Evolutionary conservation across 129 eudicot genomes (phyloP).

Genomic region (Arctium minus): DNA sequence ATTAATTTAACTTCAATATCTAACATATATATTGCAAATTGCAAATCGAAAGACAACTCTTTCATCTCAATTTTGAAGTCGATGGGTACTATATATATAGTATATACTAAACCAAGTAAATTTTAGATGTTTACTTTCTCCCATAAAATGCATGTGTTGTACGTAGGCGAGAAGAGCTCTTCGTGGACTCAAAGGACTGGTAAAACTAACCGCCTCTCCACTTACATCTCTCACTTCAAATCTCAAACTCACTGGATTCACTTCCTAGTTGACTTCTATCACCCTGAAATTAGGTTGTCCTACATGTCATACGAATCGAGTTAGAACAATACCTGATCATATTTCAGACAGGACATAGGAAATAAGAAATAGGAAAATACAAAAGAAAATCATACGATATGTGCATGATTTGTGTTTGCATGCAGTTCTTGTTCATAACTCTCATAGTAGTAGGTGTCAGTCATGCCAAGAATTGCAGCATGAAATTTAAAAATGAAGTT

Average conservation of each 20-base stretch:
- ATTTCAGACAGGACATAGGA: background rate
- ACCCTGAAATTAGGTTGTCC: constrained; percentile 68
- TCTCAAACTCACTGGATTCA: constrained; percentile 47
- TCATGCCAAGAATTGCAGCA: constrained; percentile 57
- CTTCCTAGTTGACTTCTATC: constrained; percentile 55
- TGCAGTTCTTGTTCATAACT: constrained; percentile 51
- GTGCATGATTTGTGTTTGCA: constrained; percentile 62
- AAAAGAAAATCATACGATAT: constrained; percentile 39
- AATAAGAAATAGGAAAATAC: background rate
- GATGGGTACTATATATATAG: no score
- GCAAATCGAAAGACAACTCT: no score
- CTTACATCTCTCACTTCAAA: constrained; percentile 57
- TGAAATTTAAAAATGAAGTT: constrained; percentile 40
- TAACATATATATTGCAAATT: no score
- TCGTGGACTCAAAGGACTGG: no score
- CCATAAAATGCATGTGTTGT: no score
- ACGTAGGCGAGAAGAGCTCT: no score
- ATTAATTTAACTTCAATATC: no score
- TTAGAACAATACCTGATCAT: background rate
- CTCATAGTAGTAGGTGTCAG: constrained; percentile 62
- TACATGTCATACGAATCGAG: background rate
- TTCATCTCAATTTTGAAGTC: no score
- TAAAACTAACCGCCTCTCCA: constrained; percentile 49
- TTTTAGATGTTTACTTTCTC: no score
- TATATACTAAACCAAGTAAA: no score